Percentiles rank a stretch among this genome's conserved stretches.
Evolutionary conservation across 2,329 filamentous ascomycete genomes (phyloP).

Genomic region (Amylocarpus encephaloides): DNA sequence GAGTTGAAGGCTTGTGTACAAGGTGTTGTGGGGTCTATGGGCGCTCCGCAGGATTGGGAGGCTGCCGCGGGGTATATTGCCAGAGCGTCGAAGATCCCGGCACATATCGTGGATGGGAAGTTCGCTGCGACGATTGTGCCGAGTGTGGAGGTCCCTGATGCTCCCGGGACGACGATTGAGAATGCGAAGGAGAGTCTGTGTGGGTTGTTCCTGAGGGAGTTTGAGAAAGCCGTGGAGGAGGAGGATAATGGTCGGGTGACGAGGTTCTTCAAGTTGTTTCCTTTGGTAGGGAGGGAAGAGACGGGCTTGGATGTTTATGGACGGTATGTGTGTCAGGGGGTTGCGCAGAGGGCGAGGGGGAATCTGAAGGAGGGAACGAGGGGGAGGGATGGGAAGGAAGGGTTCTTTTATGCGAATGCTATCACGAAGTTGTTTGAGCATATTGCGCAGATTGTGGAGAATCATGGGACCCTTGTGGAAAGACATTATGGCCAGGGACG

Average conservation of each 20-base stretch:
- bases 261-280: conserved; percentile 96
- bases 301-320: conserved; percentile 93
- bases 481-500: conserved; percentile 87
- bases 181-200: conserved; percentile 85
- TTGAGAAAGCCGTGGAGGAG: conserved; percentile 82
- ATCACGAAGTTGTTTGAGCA: conserved; percentile 93
- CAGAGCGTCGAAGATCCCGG: conserved; percentile 73
- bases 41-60: conserved; percentile 97
- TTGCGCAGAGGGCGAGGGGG: conserved; percentile 73
- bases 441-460: conserved; percentile 92
- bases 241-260: conserved; percentile 87
- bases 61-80: conserved; percentile 86
- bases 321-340: conserved; percentile 90
- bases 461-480: conserved; percentile 84
- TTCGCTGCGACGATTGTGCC: conserved; percentile 93
- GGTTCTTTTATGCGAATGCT: conserved; percentile 85
- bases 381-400: conserved; percentile 59
- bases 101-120: conserved; percentile 70
- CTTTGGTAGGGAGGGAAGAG: conserved; percentile 81
- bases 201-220: conserved; percentile 84
- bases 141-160: conserved; percentile 89
- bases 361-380: conserved; percentile 67
- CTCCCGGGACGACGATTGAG: conserved; percentile 80
- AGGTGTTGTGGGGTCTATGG: conserved; percentile 93
- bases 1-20: conserved; percentile 96